A percentile compares a stretch with the other conserved stretches of the same genome.
These are phyloP conservation scores for Cyberlindnera xishuangbannaensis DNA, from an alignment of 805 yeast genomes.

Conservation along the genomic window DNA sequence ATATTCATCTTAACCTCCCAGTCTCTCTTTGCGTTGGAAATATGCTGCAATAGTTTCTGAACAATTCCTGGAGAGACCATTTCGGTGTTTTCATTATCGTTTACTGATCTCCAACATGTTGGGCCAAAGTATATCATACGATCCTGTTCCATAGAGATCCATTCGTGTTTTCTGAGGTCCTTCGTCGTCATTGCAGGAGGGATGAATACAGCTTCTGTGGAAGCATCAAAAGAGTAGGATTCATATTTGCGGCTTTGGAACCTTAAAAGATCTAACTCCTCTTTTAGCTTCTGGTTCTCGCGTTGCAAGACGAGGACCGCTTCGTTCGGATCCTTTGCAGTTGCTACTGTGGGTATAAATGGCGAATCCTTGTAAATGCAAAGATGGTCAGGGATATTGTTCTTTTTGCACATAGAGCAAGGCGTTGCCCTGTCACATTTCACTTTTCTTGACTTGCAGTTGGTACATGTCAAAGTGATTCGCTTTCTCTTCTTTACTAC, in stretches of 20 bases:
- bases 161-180: conserved; percentile 6
- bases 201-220: too few species aligned
- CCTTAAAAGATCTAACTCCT: conserved; percentile 12
- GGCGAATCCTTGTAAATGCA: conserved; percentile 26
- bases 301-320: conserved; percentile 9
- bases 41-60: conserved; percentile 9
- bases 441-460: conserved; percentile 20
- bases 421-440: conserved; percentile 25
- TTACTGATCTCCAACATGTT: conserved; percentile 18
- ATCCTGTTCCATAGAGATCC: conserved; percentile 7
- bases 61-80: conserved; percentile 11
- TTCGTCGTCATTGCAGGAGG: not conserved
- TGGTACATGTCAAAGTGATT: conserved; percentile 17
- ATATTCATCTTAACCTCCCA: conserved; percentile 18
- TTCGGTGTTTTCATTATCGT: conserved; percentile 3
- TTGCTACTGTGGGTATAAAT: conserved; percentile 24
- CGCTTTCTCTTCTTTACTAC: conserved; percentile 5
- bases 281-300: conserved; percentile 17
- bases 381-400: conserved; percentile 18
- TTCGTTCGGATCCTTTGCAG: conserved; percentile 9
- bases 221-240: too few species aligned
- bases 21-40: conserved; percentile 17
- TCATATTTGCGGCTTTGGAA: not conserved
- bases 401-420: conserved; percentile 21
- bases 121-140: conserved; percentile 18